A percentile compares a stretch with the other conserved stretches of the same genome.
Evolutionary conservation across 2,329 filamentous ascomycete genomes (phyloP).

Genomic region (Colletotrichum incanum): DNA sequence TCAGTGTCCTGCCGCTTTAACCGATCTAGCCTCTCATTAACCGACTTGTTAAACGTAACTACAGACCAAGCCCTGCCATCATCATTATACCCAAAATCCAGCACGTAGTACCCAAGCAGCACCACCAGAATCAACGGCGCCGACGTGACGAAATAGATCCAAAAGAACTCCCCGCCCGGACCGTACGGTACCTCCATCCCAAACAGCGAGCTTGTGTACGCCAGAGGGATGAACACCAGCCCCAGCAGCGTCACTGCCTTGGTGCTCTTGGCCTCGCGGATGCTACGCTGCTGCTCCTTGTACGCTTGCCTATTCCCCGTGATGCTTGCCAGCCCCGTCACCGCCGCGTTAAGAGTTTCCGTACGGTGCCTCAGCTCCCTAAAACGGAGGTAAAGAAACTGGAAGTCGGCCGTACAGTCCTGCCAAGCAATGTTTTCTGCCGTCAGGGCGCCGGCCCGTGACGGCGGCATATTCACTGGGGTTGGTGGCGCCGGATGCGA

Average conservation of each 20-base stretch:
- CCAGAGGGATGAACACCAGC: constrained; percentile 47
- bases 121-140: constrained; percentile 44
- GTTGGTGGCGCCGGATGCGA: constrained; percentile 16
- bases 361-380: constrained; percentile 46
- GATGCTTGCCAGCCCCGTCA: constrained; percentile 47
- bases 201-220: constrained; percentile 45
- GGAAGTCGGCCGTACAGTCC: constrained; percentile 45
- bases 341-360: constrained; percentile 46
- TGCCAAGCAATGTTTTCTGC: constrained; percentile 35
- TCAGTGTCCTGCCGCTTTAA: not conserved
- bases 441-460: constrained; percentile 4
- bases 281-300: constrained; percentile 47
- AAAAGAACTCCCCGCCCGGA: constrained; percentile 44
- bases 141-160: constrained; percentile 45
- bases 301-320: constrained; percentile 47
- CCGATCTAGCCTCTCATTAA: constrained; percentile 14
- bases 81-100: constrained; percentile 47
- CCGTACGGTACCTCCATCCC: constrained; percentile 46
- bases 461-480: not conserved
- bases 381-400: constrained; percentile 46
- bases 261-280: constrained; percentile 47
- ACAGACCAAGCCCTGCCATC: constrained; percentile 45
- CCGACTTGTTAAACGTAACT: constrained; percentile 34
- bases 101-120: constrained; percentile 43
- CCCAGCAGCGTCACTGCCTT: constrained; percentile 47